Evolutionary conservation across 352 stramenopile genomes (phyloP), one percentile per base, ranked within the genome.

Genomic region (Phytophthora podocarpi): DNA sequence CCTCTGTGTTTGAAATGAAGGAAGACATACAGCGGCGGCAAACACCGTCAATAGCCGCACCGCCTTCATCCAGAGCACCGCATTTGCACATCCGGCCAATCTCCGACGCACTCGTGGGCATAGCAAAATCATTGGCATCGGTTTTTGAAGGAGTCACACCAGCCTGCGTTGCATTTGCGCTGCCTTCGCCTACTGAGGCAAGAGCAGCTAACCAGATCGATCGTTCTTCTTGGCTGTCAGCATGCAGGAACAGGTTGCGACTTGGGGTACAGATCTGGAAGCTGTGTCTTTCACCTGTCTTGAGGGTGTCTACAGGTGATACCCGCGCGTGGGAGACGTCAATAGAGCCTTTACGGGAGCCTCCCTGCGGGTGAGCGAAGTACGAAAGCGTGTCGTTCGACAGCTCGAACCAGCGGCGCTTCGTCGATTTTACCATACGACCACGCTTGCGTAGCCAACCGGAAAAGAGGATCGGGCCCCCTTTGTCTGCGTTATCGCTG

Each of bases 361-460:
- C 80, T 12, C 82, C 78, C 55, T 94, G 72, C 4, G 87, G 87
- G 54, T 93, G 81, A 47, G 82, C 75, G 53, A 78, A 94, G 61
- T 96, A 96, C 59, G 80, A 74, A 32, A 96, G 77, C 39, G 72
- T 89, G 0, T 69, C 72, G 51, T 54, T 79, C 1, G 83, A 82
- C 10, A 96, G 80, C 59, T 93, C 84, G 39, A 96, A 96, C 85
- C 85, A 96, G 8, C 87, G 74, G 6, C 87, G 82, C 74, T 96
- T 94, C n/a, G 82, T 91, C 26, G 79, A 90, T 64, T 93, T 91
- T 26, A 96, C 76, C 62, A 96, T 77, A 36, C 90, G 85, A 7
- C 87, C 87, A 43, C 86, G 85, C 63, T 96, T 96, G 8, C 82
- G 78, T 26, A 96, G 65, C 87, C 87, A 96, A 9, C 87, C 87